Evolutionary conservation across 2,329 filamentous ascomycete genomes (phyloP).

Genomic region (Neonectria magnoliae): DNA sequence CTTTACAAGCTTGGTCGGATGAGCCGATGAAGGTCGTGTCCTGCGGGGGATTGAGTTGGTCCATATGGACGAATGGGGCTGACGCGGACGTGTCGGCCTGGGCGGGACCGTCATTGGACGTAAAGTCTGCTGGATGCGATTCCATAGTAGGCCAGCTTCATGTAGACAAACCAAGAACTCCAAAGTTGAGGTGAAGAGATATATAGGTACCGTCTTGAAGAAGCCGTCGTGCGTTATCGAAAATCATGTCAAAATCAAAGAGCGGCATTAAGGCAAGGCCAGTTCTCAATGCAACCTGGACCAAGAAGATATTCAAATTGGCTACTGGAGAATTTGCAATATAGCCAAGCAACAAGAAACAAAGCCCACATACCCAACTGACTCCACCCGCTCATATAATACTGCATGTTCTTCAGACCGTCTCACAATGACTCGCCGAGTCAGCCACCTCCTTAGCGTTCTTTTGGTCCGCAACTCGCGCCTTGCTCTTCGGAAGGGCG

Average conservation of each 20-base stretch:
- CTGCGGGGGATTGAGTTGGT: constrained; percentile 3
- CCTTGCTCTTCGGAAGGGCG: constrained; percentile 7
- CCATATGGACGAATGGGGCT: background rate
- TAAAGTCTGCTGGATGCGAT: background rate
- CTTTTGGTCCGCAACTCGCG: background rate
- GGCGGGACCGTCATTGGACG: background rate
- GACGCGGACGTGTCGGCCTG: background rate
- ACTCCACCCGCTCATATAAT: background rate
- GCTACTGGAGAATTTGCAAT: background rate
- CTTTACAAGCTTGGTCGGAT: constrained; percentile 52
- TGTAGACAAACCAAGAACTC: background rate
- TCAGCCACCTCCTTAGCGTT: constrained; percentile 3
- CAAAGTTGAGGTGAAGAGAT: background rate
- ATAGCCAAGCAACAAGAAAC: background rate
- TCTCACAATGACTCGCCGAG: constrained; percentile 17
- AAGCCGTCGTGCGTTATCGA: background rate
- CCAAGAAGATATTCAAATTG: too few relatives aligned
- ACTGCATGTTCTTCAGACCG: background rate
- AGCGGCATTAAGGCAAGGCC: too few relatives aligned
- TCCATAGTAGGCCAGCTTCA: background rate
- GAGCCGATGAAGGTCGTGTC: constrained; percentile 33
- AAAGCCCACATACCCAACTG: background rate
- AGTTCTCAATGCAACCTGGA: too few relatives aligned
- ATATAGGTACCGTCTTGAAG: background rate
- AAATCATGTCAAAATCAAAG: too few relatives aligned